Evolutionary conservation across 192 early-diverging fungal genomes (phyloP).

Genomic region (Thoreauomyces humboldtii): DNA sequence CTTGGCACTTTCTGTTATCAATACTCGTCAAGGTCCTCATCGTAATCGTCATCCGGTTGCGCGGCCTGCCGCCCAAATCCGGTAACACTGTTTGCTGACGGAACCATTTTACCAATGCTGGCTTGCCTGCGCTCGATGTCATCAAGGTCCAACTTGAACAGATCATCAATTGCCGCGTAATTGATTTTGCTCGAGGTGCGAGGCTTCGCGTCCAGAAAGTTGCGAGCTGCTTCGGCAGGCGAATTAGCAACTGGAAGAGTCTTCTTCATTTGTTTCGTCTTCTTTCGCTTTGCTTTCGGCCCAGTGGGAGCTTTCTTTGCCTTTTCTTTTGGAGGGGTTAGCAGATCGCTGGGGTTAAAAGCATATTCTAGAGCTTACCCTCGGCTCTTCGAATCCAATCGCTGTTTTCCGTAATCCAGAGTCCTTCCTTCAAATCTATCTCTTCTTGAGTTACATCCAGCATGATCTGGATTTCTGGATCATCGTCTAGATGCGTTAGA

Average conservation of each 20-base stretch:
- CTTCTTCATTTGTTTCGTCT: background rate
- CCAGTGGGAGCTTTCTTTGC: background rate
- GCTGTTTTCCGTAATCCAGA: conserved; percentile 88
- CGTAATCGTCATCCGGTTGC: conserved; percentile 6
- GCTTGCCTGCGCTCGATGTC: background rate
- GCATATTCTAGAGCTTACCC: too few relatives aligned
- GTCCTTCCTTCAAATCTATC: conserved; percentile 68
- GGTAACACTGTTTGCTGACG: conserved; percentile 15
- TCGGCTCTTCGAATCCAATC: conserved; percentile 74
- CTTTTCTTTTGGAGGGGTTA: too few relatives aligned
- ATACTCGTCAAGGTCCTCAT: too few relatives aligned
- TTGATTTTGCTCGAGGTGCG: conserved; percentile 90
- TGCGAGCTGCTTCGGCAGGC: conserved; percentile 69
- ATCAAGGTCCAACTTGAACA: conserved; percentile 30
- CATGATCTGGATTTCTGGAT: conserved; percentile 49
- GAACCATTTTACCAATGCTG: background rate
- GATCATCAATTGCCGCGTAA: conserved; percentile 70
- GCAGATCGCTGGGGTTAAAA: too few relatives aligned
- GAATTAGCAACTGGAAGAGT: background rate
- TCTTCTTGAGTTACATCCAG: conserved; percentile 70
- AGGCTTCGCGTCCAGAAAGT: conserved; percentile 64
- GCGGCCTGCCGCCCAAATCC: conserved; percentile 16
- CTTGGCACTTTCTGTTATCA: too few relatives aligned
- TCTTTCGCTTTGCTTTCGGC: background rate
- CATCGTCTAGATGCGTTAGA: conserved; percentile 46